These are phyloP conservation scores for Melaleuca quinquenervia DNA, from an alignment of 345 rosid species.

Conservation along the genomic window DNA sequence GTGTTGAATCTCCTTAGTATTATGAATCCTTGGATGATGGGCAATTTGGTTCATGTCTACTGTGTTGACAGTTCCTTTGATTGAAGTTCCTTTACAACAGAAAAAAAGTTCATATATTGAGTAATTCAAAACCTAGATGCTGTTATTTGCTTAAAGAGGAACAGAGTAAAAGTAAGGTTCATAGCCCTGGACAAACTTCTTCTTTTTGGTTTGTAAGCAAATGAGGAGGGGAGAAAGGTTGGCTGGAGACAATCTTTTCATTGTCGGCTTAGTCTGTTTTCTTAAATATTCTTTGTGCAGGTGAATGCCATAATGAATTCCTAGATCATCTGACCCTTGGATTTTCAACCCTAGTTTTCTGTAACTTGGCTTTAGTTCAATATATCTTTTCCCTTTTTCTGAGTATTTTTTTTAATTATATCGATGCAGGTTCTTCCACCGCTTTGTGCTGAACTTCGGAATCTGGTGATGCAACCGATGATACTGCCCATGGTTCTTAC, in stretches of 20 bases:
- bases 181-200: not conserved
- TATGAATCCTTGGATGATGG: not conserved
- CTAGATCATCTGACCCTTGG: not conserved
- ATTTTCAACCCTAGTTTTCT: not conserved
- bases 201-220: not conserved
- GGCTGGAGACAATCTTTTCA: not conserved
- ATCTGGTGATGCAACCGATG: conserved; percentile 92
- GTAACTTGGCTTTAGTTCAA: not conserved
- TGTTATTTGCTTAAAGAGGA: not conserved
- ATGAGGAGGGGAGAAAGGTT: not conserved
- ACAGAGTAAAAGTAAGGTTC: not conserved
- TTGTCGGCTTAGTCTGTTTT: not conserved
- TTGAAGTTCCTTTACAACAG: not conserved
- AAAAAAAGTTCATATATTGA: not conserved
- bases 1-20: not conserved
- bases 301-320: not conserved
- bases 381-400: not conserved
- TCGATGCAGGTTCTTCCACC: conserved; percentile 86
- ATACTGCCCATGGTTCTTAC: conserved; percentile 96
- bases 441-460: conserved; percentile 96
- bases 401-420: conserved; percentile 1
- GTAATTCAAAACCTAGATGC: not conserved
- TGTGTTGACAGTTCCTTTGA: not conserved
- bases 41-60: not conserved
- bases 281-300: not conserved